Conservation (phyloP, 2,329 filamentous ascomycete species). For the Botrytis byssoidea region DNA sequence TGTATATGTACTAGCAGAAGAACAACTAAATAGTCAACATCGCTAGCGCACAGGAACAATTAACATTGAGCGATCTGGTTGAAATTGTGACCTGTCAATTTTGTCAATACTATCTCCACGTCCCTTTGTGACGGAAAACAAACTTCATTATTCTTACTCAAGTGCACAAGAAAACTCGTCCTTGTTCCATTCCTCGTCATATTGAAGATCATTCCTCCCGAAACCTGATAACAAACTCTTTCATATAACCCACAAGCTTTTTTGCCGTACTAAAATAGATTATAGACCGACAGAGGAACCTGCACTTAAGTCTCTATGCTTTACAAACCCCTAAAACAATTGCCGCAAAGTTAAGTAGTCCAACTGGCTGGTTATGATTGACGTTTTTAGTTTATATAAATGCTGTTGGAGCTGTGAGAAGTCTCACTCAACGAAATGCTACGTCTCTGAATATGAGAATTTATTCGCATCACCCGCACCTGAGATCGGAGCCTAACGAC, state of each 20-base stretch:
- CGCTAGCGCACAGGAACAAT: not conserved
- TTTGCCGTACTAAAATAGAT: not conserved
- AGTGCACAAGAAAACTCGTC: not conserved
- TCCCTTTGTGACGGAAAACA: not conserved
- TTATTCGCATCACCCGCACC: not conserved
- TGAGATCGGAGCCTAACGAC: not conserved
- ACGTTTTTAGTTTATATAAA: no score
- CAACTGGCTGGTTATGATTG: no score
- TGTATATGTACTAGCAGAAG: constrained; percentile 21
- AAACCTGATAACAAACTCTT: no score
- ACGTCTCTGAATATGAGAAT: not conserved
- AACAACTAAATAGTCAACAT: constrained; percentile 12
- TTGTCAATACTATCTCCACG: not conserved
- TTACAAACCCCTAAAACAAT: not conserved
- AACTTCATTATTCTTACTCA: not conserved
- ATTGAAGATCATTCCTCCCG: not conserved
- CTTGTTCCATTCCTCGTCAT: not conserved
- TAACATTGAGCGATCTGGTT: not conserved
- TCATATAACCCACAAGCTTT: not conserved
- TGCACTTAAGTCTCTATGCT: not conserved
- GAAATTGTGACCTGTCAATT: not conserved
- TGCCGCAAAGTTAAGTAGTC: not conserved
- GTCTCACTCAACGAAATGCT: not conserved
- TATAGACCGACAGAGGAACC: not conserved
- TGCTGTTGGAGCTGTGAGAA: not conserved